Base-by-base conservation (phyloP, 192 early-diverging fungal species). In the Podila verticillata region DNA sequence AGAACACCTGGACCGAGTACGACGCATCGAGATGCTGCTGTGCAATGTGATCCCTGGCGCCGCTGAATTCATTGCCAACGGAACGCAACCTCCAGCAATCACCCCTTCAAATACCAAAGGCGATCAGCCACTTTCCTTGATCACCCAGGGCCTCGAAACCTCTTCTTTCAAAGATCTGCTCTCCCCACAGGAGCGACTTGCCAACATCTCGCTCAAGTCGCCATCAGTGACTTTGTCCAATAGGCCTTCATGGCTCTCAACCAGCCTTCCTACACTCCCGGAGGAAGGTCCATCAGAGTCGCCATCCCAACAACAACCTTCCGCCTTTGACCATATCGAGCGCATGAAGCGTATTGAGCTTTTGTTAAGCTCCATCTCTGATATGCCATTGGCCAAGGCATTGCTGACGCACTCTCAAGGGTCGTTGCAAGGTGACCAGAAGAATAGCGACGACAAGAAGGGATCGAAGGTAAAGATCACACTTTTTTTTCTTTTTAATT, bases 331-430 rank as follows among this genome's bases (percentile, higher is more conserved):
- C 26, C 63, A 80, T 58, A 29, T 66, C 19, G 70, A 72, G 34
- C 64, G 70, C 0, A 80, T 80, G 77, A 72, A 80, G 61, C 70
- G 66, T 19, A 72, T 80, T n/a, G 70, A 80, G 48, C n/a, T 68
- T 31, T 32, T 80, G 1, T 29, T 80, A 19, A 48, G 69, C 15
- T 72, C 70, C 2, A 47, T 72, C n/a, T 54, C 65, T 32, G 61
- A 78, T 22, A n/a, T 29, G 19, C 69, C 64, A 17, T 24, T 67
- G 7, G 68, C 75, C 32, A 66, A 57, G 29, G 57, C 62, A n/a
- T 35, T 77, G 58, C 26, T 67, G 3, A 29, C 66, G 13, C 75
- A 70, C 22, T 47, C 63, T 19, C 54, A 59, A 58, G 54, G 39
- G 10, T 49, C 35, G 28, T 51, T 47, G 7, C 15, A 22, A 63